These are phyloP conservation scores for Theileria orientalis DNA, from an alignment of 169 alveolate species.

Conservation along the genomic window DNA sequence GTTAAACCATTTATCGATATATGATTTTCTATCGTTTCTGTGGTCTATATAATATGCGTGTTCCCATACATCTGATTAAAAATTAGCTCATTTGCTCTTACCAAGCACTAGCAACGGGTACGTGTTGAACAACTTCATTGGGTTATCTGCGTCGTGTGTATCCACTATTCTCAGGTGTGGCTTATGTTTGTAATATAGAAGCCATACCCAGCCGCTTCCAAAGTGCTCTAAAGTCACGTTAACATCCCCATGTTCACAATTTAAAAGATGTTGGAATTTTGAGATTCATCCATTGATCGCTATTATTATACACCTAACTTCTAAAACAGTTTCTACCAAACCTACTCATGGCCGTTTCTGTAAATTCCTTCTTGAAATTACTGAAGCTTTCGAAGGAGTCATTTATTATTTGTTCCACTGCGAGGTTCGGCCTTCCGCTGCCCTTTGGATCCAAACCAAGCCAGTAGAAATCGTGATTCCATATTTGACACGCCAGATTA, in stretches of 20 bases:
- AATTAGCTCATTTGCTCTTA: conserved; percentile 1
- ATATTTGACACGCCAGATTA: conserved; percentile 62
- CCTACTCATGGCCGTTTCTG: conserved; percentile 16
- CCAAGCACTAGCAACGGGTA: conserved; percentile 83
- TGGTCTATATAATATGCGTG: conserved; percentile 93
- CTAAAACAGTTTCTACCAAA: neutral
- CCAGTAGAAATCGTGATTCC: conserved; percentile 73
- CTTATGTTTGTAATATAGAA: conserved; percentile 72
- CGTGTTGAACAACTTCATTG: conserved; percentile 71
- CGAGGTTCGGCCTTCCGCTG: neutral
- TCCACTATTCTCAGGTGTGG: conserved; percentile 76
- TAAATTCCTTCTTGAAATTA: conserved; percentile 53
- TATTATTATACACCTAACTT: neutral
- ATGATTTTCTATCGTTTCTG: conserved; percentile 81
- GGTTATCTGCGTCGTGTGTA: conserved; percentile 86
- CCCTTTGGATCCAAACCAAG: conserved; percentile 32
- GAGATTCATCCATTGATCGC: conserved; percentile 7
- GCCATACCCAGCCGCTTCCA: conserved; percentile 96
- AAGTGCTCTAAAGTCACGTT: conserved; percentile 65
- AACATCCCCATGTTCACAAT: no score
- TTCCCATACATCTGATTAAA: conserved; percentile 91
- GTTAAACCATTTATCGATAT: conserved; percentile 60
- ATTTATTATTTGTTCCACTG: conserved; percentile 2
- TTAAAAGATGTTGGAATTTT: conserved; percentile 41
- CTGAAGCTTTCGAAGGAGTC: conserved; percentile 38